phyloP scores from a whole-genome alignment of 768 basidiomycete genomes.

The Suillus subaureus region DNA sequence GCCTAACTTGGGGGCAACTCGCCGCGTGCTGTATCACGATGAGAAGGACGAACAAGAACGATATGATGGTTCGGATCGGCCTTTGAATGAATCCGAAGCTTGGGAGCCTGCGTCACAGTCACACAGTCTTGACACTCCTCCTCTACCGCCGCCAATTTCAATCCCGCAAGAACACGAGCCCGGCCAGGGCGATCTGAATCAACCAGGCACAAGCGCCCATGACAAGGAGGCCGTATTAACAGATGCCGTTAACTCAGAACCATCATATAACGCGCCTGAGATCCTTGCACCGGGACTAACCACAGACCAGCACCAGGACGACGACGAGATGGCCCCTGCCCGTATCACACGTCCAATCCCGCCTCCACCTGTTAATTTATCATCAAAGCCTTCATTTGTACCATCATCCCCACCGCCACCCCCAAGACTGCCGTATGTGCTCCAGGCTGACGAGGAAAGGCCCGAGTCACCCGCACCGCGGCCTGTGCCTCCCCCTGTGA shows the following conservation, averaged over 20 bases:
- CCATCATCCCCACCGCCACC: slow-evolving; percentile 23
- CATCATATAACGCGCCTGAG: not conserved
- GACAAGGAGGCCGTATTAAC: not conserved
- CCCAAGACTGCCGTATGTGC: slow-evolving; percentile 11
- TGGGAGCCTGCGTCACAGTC: not conserved
- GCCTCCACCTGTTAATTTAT: slow-evolving; percentile 33
- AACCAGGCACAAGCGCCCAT: slow-evolving; percentile 1
- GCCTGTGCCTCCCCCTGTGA: slow-evolving; percentile 31
- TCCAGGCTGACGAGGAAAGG: slow-evolving; percentile 24
- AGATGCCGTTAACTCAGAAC: not conserved
- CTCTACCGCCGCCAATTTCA: not conserved
- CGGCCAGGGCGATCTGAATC: not conserved
- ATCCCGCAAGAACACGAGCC: not conserved
- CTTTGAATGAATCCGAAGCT: not conserved
- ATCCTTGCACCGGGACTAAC: too few relatives aligned
- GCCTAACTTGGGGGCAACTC: slow-evolving; percentile 7
- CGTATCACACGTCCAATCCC: slow-evolving; percentile 35
- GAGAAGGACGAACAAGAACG: not conserved
- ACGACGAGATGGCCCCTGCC: slow-evolving; percentile 32
- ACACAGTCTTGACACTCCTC: not conserved
- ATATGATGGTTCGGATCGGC: not conserved
- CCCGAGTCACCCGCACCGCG: slow-evolving; percentile 33
- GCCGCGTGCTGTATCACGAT: slow-evolving; percentile 3
- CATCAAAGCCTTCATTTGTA: slow-evolving; percentile 21
- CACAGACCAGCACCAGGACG: slow-evolving; percentile 16